Conservation (phyloP, 352 stramenopile genomes). For the Aphanomyces stellatus region DNA sequence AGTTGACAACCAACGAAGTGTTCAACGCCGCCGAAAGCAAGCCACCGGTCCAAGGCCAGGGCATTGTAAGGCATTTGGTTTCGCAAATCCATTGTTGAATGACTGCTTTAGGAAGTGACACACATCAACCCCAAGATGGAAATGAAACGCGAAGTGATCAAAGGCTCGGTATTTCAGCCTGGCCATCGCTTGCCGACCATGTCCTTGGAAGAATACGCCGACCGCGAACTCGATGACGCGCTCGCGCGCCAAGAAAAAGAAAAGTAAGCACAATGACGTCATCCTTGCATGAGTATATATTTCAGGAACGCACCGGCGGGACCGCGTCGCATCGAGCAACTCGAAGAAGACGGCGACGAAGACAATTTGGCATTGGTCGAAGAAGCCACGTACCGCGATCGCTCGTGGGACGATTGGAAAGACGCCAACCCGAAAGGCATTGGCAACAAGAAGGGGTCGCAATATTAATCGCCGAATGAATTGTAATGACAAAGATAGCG, state of each 20-base stretch:
- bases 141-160: constrained; percentile 82
- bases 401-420: constrained; percentile 96
- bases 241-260: constrained; percentile 78
- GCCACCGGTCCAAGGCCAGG: constrained; percentile 52
- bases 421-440: constrained; percentile 92
- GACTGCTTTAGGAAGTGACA: constrained; percentile 53
- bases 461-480: too few species aligned
- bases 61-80: constrained; percentile 46
- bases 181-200: constrained; percentile 95
- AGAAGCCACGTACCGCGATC: constrained; percentile 88
- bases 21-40: constrained; percentile 53
- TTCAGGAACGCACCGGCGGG: constrained; percentile 44
- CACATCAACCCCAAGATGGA: constrained; percentile 80
- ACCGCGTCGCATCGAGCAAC: constrained; percentile 87
- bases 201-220: constrained; percentile 89
- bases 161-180: constrained; percentile 89
- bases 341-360: constrained; percentile 92
- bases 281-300: constrained; percentile 3
- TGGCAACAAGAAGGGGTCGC: constrained; percentile 93
- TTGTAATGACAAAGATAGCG: too few species aligned
- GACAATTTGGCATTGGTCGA: constrained; percentile 90
- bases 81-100: background rate
- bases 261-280: constrained; percentile 35
- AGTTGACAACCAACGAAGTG: constrained; percentile 51
- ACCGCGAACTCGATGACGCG: constrained; percentile 81